Percentiles rank a stretch among this genome's conserved stretches.
phyloP scores from a whole-genome alignment of 106 monocot species.

The Dioscorea dumetorum region DNA sequence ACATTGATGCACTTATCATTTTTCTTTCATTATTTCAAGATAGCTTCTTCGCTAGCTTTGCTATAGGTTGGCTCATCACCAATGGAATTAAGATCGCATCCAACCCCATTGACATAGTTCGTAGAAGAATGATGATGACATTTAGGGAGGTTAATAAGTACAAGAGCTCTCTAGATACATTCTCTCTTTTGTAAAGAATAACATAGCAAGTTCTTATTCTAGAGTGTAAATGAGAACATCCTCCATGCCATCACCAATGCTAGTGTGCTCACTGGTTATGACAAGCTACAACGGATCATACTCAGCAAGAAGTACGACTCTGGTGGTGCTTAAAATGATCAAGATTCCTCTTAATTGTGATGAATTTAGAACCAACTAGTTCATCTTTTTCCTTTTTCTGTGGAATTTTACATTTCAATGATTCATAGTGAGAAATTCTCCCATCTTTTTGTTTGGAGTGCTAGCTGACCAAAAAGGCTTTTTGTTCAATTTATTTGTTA shows the following conservation, averaged over 20 bases:
- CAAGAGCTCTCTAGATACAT: constrained; percentile 19
- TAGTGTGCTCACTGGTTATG: constrained; percentile 29
- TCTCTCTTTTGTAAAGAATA: constrained; percentile 24
- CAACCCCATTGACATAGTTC: constrained; percentile 17
- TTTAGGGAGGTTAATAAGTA: constrained; percentile 26
- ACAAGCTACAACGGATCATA: constrained; percentile 29
- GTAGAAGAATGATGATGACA: constrained; percentile 25
- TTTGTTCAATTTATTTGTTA: too few species aligned
- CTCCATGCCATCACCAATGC: constrained; percentile 28
- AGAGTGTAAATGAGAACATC: constrained; percentile 19
- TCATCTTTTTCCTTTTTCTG: too few species aligned
- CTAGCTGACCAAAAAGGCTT: too few species aligned
- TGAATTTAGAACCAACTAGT: too few species aligned
- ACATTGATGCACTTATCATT: too few species aligned
- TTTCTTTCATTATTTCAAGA: constrained; percentile 11
- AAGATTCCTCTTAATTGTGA: too few species aligned
- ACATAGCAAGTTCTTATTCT: constrained; percentile 23
- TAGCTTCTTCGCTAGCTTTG: constrained; percentile 30
- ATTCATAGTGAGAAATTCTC: too few species aligned
- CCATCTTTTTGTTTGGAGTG: too few species aligned
- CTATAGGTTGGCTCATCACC: constrained; percentile 19
- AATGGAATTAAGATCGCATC: constrained; percentile 17
- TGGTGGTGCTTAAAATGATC: constrained; percentile 9
- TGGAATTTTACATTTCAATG: too few species aligned
- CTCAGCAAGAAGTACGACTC: constrained; percentile 32